Evolutionary conservation across 2,329 filamentous ascomycete species (phyloP), one percentile per base, ranked within the genome.

Genomic region (Aspergillus sp.): DNA sequence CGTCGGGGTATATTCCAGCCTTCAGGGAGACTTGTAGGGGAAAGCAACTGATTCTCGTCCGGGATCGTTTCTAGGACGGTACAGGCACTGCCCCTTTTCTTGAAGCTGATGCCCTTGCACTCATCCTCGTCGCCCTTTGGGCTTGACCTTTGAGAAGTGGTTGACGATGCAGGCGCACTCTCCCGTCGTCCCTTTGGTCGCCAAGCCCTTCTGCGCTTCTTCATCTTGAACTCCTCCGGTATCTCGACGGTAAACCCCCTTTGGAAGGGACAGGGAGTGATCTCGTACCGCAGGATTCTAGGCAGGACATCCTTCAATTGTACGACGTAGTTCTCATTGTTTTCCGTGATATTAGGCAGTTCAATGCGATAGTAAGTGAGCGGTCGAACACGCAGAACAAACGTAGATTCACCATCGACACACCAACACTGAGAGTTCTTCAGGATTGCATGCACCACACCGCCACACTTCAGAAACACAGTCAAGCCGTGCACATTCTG

Each of bases 371-470:
- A 95, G 66, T 93, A 96, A 39, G 86, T 85, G 25, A 90, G 85
- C 41, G 85, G 81, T 19, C 89, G 79, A 54, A 94, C 88, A 55
- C 90, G 86, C 50, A 96, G 72, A n/a, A 95, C 86, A 57, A 95
- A 95, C 57, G 84, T 89, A 37, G 85, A 85, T 48, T 84, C 79
- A 49, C 88, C 86, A 65, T 94, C 88, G 27, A 96, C 86, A 65
- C 87, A 94, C 90, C 90, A 96, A 63, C 87, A 94, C 68, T 95
- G 90, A 49, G 89, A 94, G 65, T 88, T 88, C 20, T 88, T 88
- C 45, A 96, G 72, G 53, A 96, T 93, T 9, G 90, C 86, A 60
- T 93, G 88, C 15, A 95, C 77, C 13, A 90, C 84, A 47, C 82
- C 83, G 50, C 88, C 88, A 54, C 89, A 95, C 67, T 86, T 91